Base-by-base conservation (phyloP, 1,284 basidiomycete species). In the Trametes versicolor region DNA sequence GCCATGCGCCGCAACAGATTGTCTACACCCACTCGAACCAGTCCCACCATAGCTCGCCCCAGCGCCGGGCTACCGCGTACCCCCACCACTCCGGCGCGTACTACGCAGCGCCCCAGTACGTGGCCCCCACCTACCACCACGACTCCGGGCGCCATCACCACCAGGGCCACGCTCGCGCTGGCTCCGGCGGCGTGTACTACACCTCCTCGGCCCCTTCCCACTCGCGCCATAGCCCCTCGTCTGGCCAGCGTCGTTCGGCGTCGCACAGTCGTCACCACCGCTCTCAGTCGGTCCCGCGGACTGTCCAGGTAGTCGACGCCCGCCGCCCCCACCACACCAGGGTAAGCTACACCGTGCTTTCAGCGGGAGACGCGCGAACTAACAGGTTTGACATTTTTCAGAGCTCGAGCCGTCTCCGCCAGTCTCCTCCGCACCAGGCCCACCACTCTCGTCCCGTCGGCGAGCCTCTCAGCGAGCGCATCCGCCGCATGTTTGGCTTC, bases 401-500 rank as follows among this genome's bases (percentile, higher is more conserved):
- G 71, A 59, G 58, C 61, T 65, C 64, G 15, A 66, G 65, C 37
- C 60, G 65, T 25, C 60, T 65, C 15, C 62, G 65, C 56, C 62
- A 69, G 41, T 63, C 63, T 48, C 49, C 64, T 15, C 63, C 59
- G 45, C 67, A 66, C 60, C 57, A 63, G 50, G 51, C 59, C 36
- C 73, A 65, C 39, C 62, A 67, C 25, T 66, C 71, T 58, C 72
- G 70, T 9, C 50, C 70, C 37, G 63, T 62, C 63, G 57, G 53
- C 51, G 72, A 74, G 59, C 72, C 73, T 4, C 75, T 85, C 39
- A 82, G 82, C 57, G 82, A 85, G 57, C 85, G 86, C 60, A 68
- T 89, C 56, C 83, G 83, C 58, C 82, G 80, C 58, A 84, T 87
- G 76, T 86, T 89, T 69, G 85, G 86, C 43, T 75, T 87, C 37